Percentiles rank a stretch among this genome's conserved stretches.
These are phyloP conservation scores for Carallia pectinifolia DNA, from an alignment of 345 rosid species.

Conservation along the genomic window DNA sequence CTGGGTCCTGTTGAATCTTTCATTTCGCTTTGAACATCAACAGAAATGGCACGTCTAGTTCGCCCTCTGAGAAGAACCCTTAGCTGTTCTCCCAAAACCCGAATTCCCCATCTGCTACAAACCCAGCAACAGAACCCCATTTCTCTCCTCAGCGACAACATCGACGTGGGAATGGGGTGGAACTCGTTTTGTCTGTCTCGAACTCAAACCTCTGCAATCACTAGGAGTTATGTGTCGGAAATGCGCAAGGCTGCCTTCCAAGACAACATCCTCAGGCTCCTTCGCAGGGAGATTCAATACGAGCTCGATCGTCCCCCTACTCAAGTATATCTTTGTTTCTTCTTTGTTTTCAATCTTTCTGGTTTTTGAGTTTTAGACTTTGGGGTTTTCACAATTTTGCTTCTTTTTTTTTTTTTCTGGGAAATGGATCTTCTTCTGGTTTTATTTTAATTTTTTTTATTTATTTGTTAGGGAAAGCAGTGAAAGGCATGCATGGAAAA, in stretches of 20 bases:
- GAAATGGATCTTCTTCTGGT: too few relatives aligned
- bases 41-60: slow-evolving; percentile 17
- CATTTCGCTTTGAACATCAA: background rate
- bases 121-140: background rate
- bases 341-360: background rate
- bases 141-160: background rate
- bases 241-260: slow-evolving; percentile 84
- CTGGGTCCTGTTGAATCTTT: too few relatives aligned
- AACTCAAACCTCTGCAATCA: background rate
- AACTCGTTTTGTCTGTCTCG: background rate
- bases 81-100: slow-evolving; percentile 2
- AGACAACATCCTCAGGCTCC: slow-evolving; percentile 51
- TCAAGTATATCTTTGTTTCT: slow-evolving; percentile 23
- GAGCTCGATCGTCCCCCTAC: slow-evolving; percentile 60
- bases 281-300: slow-evolving; percentile 65
- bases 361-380: background rate
- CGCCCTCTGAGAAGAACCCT: slow-evolving; percentile 18
- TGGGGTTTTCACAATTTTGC: background rate
- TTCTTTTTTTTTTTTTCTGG: too few relatives aligned
- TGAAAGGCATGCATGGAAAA: too few relatives aligned
- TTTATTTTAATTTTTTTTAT: too few relatives aligned
- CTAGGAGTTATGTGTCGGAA: slow-evolving; percentile 51
- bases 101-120: background rate
- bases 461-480: too few relatives aligned
- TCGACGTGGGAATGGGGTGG: background rate